These are phyloP conservation scores for Inosperma sp. DNA, from an alignment of 768 basidiomycete species.

Conservation along the genomic window DNA sequence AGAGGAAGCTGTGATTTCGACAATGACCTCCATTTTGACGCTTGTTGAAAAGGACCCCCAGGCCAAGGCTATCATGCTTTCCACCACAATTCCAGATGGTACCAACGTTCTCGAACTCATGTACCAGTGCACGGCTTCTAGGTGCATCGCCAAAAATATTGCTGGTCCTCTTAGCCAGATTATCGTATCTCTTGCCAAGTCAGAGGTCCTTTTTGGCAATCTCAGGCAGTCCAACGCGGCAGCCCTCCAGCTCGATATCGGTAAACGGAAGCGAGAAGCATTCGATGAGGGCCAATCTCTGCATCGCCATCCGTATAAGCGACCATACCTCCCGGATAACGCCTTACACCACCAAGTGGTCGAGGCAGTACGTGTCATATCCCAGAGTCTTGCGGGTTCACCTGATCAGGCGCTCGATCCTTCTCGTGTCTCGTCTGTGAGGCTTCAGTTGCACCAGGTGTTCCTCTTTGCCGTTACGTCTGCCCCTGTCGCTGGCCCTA, in stretches of 20 bases:
- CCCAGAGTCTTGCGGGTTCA: slow-evolving; percentile 42
- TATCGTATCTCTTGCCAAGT: slow-evolving; percentile 62
- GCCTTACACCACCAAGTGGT: slow-evolving; percentile 54
- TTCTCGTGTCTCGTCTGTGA: slow-evolving; percentile 62
- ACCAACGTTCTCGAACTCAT: slow-evolving; percentile 55
- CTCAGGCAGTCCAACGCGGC: slow-evolving; percentile 62
- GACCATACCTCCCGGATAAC: slow-evolving; percentile 40
- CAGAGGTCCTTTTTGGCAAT: slow-evolving; percentile 59
- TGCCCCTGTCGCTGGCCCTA: slow-evolving; percentile 46
- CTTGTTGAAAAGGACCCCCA: slow-evolving; percentile 53
- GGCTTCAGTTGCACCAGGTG: slow-evolving; percentile 67
- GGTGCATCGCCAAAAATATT: slow-evolving; percentile 47
- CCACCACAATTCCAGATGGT: slow-evolving; percentile 48
- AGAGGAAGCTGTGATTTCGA: slow-evolving; percentile 56
- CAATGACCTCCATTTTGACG: slow-evolving; percentile 59
- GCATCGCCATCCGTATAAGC: slow-evolving; percentile 35
- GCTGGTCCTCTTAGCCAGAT: slow-evolving; percentile 56
- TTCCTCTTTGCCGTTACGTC: slow-evolving; percentile 78
- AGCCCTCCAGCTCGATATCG: slow-evolving; percentile 58
- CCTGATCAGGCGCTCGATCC: slow-evolving; percentile 48
- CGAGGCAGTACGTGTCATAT: slow-evolving; percentile 56
- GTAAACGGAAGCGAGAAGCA: slow-evolving; percentile 73
- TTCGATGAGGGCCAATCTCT: slow-evolving; percentile 36
- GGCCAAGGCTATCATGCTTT: slow-evolving; percentile 50
- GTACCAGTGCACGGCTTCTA: slow-evolving; percentile 42